Evolutionary conservation across 106 monocot species (phyloP).

Genomic region (Gastrodia elata): DNA sequence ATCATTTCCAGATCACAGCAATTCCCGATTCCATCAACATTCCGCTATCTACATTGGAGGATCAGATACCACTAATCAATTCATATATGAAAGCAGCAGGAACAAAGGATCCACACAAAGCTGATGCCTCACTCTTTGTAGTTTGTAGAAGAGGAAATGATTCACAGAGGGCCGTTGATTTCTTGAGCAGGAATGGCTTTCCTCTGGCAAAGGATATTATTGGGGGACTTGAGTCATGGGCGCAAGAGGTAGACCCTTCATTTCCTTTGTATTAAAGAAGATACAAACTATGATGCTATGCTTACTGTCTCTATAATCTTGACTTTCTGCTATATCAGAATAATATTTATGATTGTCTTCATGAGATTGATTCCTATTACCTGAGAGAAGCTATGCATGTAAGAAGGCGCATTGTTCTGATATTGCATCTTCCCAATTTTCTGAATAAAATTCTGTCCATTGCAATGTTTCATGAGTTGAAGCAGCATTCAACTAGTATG

Average conservation of each 20-base stretch:
- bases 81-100: slow-evolving; percentile 33
- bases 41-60: slow-evolving; percentile 49
- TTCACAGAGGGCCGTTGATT: slow-evolving; percentile 73
- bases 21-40: slow-evolving; percentile 76
- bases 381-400: too few relatives aligned
- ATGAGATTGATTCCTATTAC: too few relatives aligned
- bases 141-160: slow-evolving; percentile 93
- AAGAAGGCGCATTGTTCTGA: too few relatives aligned
- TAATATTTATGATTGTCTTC: too few relatives aligned
- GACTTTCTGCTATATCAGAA: too few relatives aligned
- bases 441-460: too few relatives aligned
- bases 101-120: slow-evolving; percentile 2
- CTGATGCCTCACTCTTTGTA: slow-evolving; percentile 52
- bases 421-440: too few relatives aligned
- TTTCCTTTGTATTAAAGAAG: slow-evolving; percentile 54
- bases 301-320: too few relatives aligned
- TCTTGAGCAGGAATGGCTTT: slow-evolving; percentile 59
- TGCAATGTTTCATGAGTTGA: too few relatives aligned
- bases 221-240: slow-evolving; percentile 90
- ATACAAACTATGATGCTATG: too few relatives aligned
- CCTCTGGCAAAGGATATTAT: slow-evolving; percentile 66
- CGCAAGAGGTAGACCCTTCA: slow-evolving; percentile 42
- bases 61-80: slow-evolving; percentile 34
- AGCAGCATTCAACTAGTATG: too few relatives aligned
- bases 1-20: slow-evolving; percentile 73